Evolutionary conservation across 495 filamentous ascomycete species (phyloP), one percentile per base, ranked within the genome.

Genomic region (Daldinia grandis): DNA sequence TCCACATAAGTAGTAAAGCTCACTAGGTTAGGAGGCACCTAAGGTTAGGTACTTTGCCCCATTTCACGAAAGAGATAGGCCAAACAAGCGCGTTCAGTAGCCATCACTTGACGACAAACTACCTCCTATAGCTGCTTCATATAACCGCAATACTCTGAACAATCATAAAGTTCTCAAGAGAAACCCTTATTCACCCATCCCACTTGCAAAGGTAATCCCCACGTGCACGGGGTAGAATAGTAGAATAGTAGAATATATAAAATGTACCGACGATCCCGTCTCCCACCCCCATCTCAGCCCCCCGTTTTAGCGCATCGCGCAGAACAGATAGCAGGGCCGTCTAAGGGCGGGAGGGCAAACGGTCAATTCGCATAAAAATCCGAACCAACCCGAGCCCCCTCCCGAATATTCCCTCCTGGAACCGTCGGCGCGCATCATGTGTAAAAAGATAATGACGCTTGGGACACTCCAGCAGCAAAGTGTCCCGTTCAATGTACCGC

Each of bases 401-500:
- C 33, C 76, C 68, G n/a, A 61, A 61, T 42, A 53, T 42, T 30
- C 51, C 73, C 74, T 63, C 76, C 71, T 62, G 72, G 68, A 67
- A 66, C 64, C 72, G 59, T 72, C 69, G 76, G 70, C 68, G 72
- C 56, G 59, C 33, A 40, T 5, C 71, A 57, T 24, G 44, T 38
- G 15, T 17, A 24, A 55, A 58, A 64, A 59, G 55, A 66, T 40
- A 56, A 27, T 49, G 68, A 35, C 40, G 64, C 71, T 64, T 69
- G 68, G 64, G 67, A 56, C 60, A 38, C 44, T 42, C 42, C 30
- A 30, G 44, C 38, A 55, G 71, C 12, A 71, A 27, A 42, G 62
- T 28, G 64, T 54, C 64, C 65, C 69, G 71, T 74, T 85, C 77
- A 58, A 79, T 88, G 61, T 88, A 79, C 83, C 86, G 86, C 85